Conservation (phyloP, 1,284 basidiomycete genomes). For the Ganoderma leucocontextum region DNA sequence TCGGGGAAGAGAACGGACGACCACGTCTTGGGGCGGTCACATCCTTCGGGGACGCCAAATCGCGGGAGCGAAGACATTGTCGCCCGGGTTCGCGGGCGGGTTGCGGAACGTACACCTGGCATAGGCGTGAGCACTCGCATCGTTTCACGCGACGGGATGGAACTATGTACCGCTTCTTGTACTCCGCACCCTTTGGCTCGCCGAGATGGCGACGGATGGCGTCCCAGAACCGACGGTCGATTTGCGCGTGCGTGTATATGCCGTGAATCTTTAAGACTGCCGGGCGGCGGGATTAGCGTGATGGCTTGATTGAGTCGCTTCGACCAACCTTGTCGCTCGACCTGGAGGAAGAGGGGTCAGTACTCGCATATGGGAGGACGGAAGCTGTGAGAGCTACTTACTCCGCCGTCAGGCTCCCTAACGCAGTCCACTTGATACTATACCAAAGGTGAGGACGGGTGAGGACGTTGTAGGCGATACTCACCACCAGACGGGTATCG, state of each 20-base stretch:
- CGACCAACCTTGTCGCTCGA: conserved; percentile 60
- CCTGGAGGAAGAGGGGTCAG: conserved; percentile 10
- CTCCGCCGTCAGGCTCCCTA: conserved; percentile 56
- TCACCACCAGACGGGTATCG: conserved; percentile 65
- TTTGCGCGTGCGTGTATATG: conserved; percentile 67
- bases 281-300: no score
- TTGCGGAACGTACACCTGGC: conserved; percentile 51
- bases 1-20: not conserved
- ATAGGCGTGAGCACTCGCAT: not conserved
- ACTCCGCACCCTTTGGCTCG: conserved; percentile 59
- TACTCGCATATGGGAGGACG: not conserved
- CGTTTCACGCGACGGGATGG: not conserved
- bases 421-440: conserved; percentile 74
- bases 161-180: conserved; percentile 46
- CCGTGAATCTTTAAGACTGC: conserved; percentile 68
- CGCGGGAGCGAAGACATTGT: conserved; percentile 51
- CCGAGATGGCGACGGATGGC: conserved; percentile 56
- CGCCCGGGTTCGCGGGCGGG: conserved; percentile 45
- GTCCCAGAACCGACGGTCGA: conserved; percentile 65
- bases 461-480: not conserved
- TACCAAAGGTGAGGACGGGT: not conserved
- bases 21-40: not conserved
- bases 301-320: no score
- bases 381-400: conserved; percentile 39
- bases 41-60: conserved; percentile 33